Evolutionary conservation across 768 basidiomycete species (phyloP), one percentile per base, ranked within the genome.

Genomic region (Daedaleopsis nitida): DNA sequence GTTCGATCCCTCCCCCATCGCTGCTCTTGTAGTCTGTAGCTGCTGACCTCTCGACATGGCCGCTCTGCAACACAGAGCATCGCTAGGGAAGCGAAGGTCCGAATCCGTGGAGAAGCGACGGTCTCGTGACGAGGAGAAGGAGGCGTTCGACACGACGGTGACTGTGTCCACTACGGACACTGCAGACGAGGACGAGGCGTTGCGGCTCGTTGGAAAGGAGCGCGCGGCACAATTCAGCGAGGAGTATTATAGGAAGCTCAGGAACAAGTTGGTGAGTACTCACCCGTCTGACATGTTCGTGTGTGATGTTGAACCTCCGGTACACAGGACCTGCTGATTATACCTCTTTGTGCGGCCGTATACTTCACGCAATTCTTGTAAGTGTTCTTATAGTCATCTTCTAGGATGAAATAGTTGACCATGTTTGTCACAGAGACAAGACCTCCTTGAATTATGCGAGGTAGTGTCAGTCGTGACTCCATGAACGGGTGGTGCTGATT

Each of bases 381-480:
- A 55, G 82, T 63, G 9, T 24, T 49, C 19, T 39, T 7, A 32
- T 32, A 32, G 3, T 7, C 27, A 32, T 7, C 27, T 32, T 32
- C 27, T 32, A 32, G 27, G 27, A 32, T 32, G 27, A 32, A 32
- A 32, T 7, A 32, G 1, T 5, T 8, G 9, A 34, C 35, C 47
- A 34, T 19, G 5, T 17, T 2, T 3, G 35, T 37, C 16, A 13
- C 58, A 86, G 86, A 59, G 88, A 89, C 70, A 89, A 89, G 76
- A 87, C 86, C 5, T 83, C 85, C 13, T 69, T 88, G 42, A 87
- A 87, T 68, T 88, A 88, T 76, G 86, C 87, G n/a, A 86, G 84
- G 85, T 81, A 62, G 27, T 69, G 57, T 12, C 6, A 27, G 6
- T 11, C 39, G 11, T 44, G 3, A 44, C n/a, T 19, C 8, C 24